Evolutionary conservation across 805 yeast genomes (phyloP).

Genomic region (Saccharomycopsis lassenensis): DNA sequence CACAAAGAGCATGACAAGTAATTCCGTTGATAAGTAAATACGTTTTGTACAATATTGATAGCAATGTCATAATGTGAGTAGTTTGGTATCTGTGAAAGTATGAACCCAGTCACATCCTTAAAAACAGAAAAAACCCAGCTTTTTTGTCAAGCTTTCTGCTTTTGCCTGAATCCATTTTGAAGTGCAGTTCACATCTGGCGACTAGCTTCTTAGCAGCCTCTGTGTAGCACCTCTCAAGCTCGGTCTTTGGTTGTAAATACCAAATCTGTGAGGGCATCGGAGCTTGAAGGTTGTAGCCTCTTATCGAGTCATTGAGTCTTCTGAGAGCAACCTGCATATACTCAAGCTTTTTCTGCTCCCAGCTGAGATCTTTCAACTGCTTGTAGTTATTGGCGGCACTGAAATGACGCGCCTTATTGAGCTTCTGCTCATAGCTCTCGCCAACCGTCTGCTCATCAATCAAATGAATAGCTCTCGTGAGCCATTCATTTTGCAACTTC

Average conservation of each 20-base stretch:
- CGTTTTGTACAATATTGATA: too few species aligned
- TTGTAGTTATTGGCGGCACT: conserved; percentile 1
- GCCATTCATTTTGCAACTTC: conserved; percentile 33
- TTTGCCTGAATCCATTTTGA: not conserved
- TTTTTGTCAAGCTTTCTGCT: not conserved
- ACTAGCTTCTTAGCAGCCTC: conserved; percentile 21
- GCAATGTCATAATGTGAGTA: too few species aligned
- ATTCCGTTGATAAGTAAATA: too few species aligned
- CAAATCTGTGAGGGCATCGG: conserved; percentile 48
- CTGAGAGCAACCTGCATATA: conserved; percentile 28
- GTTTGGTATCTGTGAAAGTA: too few species aligned
- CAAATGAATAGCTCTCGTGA: conserved; percentile 23
- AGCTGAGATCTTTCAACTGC: conserved; percentile 20
- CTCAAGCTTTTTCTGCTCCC: conserved; percentile 28
- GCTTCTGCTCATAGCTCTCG: conserved; percentile 8
- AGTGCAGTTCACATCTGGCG: not conserved
- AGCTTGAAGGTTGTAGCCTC: conserved; percentile 55
- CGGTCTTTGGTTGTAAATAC: conserved; percentile 36
- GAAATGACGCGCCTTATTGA: conserved; percentile 4
- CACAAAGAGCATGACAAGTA: too few species aligned
- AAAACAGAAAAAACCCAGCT: too few species aligned
- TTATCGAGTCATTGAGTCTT: conserved; percentile 35
- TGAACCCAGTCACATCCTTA: too few species aligned
- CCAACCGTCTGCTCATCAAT: conserved; percentile 23
- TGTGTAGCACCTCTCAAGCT: conserved; percentile 30